Evolutionary conservation across 495 filamentous ascomycete genomes (phyloP).

Genomic region (Tuber microsphaerosporum): DNA sequence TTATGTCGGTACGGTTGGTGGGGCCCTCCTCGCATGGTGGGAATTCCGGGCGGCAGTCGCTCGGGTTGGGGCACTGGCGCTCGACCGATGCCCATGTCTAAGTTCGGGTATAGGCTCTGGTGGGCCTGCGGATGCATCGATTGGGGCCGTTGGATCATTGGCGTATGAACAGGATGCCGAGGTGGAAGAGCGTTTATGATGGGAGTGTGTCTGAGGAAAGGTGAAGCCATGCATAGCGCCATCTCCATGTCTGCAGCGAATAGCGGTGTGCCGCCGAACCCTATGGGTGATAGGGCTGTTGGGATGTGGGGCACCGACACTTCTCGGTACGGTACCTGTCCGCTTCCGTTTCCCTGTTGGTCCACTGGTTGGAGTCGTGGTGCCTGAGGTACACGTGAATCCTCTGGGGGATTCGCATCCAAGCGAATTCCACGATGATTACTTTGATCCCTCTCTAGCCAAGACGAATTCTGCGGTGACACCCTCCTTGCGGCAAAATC

Average conservation of each 20-base stretch:
- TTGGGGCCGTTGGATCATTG: slow-evolving; percentile 1
- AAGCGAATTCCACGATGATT: not conserved
- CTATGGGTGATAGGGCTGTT: not conserved
- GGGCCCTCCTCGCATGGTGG: not conserved
- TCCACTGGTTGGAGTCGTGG: not conserved
- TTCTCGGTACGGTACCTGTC: not conserved
- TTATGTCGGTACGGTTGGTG: not conserved
- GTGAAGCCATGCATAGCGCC: not conserved
- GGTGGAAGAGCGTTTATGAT: slow-evolving; percentile 3
- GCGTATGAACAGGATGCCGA: slow-evolving; percentile 1
- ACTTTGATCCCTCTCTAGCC: not conserved
- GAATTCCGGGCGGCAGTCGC: not conserved
- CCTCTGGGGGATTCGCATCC: not conserved
- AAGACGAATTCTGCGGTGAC: not conserved
- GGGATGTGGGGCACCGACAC: not conserved
- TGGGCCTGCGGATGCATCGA: not conserved
- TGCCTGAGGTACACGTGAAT: not conserved
- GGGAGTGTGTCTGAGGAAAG: not conserved
- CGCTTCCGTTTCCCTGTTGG: not conserved
- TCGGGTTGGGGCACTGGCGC: slow-evolving; percentile 1
- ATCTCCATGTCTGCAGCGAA: not conserved
- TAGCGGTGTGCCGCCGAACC: not conserved
- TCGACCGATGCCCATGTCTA: not conserved
- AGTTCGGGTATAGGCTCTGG: not conserved
- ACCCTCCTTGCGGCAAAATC: not conserved